phyloP scores from a whole-genome alignment of 1,284 basidiomycete species.

The Puccinia coronata region DNA sequence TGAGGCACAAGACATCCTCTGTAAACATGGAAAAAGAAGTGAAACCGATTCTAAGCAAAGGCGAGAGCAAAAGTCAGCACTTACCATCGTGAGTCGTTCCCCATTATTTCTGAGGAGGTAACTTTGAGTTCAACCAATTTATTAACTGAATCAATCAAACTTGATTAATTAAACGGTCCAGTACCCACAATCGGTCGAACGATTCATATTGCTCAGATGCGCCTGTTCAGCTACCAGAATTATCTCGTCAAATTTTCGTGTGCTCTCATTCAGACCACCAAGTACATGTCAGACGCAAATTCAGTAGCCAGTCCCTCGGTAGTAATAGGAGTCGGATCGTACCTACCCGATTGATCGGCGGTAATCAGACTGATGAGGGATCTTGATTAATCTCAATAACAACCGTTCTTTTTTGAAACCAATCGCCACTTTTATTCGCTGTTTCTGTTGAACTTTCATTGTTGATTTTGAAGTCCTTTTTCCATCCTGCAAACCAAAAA shows the following conservation, averaged over 20 bases:
- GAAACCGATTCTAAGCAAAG: background rate
- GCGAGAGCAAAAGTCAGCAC: background rate
- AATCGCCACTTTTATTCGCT: too few species aligned
- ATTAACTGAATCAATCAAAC: background rate
- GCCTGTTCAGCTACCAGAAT: background rate
- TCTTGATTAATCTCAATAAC: too few species aligned
- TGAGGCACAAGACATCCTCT: background rate
- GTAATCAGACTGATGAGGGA: background rate
- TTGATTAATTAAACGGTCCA: background rate
- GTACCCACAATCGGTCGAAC: too few species aligned
- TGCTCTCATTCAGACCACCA: background rate
- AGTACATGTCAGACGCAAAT: background rate
- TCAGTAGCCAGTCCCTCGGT: constrained; percentile 15
- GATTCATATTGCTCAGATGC: too few species aligned
- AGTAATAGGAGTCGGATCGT: constrained; percentile 18
- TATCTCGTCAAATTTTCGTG: background rate
- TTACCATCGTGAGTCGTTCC: background rate
- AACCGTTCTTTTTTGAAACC: too few species aligned
- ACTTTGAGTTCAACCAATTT: too few species aligned
- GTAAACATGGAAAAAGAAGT: background rate
- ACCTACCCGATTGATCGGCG: background rate
- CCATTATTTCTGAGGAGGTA: background rate
- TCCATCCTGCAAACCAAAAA: too few species aligned
- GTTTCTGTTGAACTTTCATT: too few species aligned
- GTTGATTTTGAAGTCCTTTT: too few species aligned